Conservation (phyloP, 805 yeast species). For the Torulaspora indica region DNA sequence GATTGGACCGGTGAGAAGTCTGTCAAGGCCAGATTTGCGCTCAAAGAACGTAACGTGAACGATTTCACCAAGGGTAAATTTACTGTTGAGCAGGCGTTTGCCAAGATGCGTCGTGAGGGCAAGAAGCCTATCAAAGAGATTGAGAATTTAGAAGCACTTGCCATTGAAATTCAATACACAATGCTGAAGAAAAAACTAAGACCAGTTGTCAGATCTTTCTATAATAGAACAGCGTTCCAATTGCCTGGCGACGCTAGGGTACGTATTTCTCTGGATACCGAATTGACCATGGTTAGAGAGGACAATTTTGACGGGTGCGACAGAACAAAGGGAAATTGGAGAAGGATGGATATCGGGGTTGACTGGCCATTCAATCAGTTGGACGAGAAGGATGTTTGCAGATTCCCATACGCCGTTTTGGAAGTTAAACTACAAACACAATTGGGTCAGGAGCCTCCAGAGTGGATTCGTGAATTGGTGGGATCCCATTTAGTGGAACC, state of each 20-base stretch:
- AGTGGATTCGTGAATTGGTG: slow-evolving; percentile 91
- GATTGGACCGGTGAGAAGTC: slow-evolving; percentile 99
- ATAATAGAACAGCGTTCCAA: slow-evolving; percentile 98
- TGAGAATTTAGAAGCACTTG: slow-evolving; percentile 86
- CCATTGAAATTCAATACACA: slow-evolving; percentile 88
- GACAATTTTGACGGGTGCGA: slow-evolving; percentile 92
- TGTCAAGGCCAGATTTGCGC: slow-evolving; percentile 93
- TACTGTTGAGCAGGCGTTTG: slow-evolving; percentile 86
- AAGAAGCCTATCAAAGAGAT: slow-evolving; percentile 83
- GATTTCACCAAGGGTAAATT: slow-evolving; percentile 76
- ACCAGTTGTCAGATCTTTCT: slow-evolving; percentile 94
- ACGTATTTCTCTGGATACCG: slow-evolving; percentile 95
- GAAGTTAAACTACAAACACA: slow-evolving; percentile 98
- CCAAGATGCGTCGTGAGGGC: slow-evolving; percentile 88
- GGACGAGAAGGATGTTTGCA: slow-evolving; percentile 76
- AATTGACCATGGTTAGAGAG: slow-evolving; percentile 94
- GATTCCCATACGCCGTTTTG: slow-evolving; percentile 95
- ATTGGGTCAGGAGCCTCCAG: slow-evolving; percentile 97
- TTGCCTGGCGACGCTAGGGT: slow-evolving; percentile 99
- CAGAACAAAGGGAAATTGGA: slow-evolving; percentile 91
- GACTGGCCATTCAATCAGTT: slow-evolving; percentile 91
- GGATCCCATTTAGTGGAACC: slow-evolving; percentile 94
- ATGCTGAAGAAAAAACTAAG: slow-evolving; percentile 77
- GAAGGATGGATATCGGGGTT: slow-evolving; percentile 97
- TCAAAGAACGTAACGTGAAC: slow-evolving; percentile 88